These are phyloP conservation scores for Otatea glauca DNA, from an alignment of 176 grass and related monocot species.

Conservation along the genomic window DNA sequence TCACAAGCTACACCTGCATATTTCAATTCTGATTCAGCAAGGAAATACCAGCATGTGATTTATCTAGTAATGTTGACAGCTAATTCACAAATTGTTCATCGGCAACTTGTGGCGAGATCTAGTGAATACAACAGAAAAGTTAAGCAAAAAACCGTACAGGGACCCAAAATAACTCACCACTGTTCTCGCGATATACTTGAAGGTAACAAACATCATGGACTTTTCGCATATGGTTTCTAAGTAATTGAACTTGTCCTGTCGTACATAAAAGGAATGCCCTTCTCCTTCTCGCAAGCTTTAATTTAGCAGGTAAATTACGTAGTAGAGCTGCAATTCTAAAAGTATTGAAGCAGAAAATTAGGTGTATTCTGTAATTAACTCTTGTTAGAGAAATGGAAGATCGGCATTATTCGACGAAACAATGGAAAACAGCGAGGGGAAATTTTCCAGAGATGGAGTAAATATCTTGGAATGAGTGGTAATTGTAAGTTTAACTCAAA, in stretches of 20 bases:
- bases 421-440: background rate
- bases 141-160: background rate
- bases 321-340: constrained; percentile 60
- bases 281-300: constrained; percentile 80
- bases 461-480: background rate
- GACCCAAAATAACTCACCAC: constrained; percentile 54
- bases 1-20: too few relatives aligned
- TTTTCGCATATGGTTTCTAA: constrained; percentile 69
- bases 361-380: constrained; percentile 10
- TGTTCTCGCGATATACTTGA: constrained; percentile 73
- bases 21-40: background rate
- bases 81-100: background rate
- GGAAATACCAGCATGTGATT: constrained; percentile 1
- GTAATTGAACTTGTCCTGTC: constrained; percentile 54
- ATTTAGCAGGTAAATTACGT: constrained; percentile 71
- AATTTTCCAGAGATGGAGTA: background rate
- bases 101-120: background rate
- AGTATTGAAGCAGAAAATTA: constrained; percentile 40
- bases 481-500: background rate
- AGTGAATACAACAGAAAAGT: background rate
- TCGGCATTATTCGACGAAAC: background rate
- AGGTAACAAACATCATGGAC: constrained; percentile 84
- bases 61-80: background rate
- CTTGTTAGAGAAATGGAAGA: background rate
- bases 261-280: constrained; percentile 74